phyloP scores from a whole-genome alignment of 2,329 filamentous ascomycete genomes.

The Teratosphaeria nubilosa region DNA sequence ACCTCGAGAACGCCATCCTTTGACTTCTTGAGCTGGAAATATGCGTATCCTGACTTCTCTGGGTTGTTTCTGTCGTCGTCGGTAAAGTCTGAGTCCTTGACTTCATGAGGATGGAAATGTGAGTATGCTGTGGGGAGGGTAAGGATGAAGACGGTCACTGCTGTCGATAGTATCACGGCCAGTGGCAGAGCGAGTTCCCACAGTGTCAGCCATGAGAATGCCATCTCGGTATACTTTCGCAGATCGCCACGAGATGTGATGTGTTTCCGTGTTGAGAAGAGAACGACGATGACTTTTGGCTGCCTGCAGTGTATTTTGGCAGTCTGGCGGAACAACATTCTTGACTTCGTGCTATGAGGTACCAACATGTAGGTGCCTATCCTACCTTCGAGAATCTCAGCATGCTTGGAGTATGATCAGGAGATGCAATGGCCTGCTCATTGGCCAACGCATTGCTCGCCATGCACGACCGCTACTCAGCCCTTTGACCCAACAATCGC shows the following conservation, averaged over 20 bases:
- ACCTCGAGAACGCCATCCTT: slow-evolving; percentile 19
- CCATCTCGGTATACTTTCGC: slow-evolving; percentile 10
- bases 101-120: slow-evolving; percentile 22
- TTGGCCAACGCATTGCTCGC: not conserved
- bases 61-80: slow-evolving; percentile 17
- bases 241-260: not conserved
- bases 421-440: not conserved
- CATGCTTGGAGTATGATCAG: not conserved
- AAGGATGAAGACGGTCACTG: slow-evolving; percentile 40
- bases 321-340: not conserved
- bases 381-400: not conserved
- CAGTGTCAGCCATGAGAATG: slow-evolving; percentile 17
- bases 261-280: not conserved
- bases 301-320: too few species aligned
- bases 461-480: not conserved
- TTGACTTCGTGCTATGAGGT: not conserved
- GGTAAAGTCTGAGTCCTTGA: slow-evolving; percentile 19
- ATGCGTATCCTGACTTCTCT: slow-evolving; percentile 22
- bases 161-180: slow-evolving; percentile 34
- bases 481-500: not conserved
- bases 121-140: slow-evolving; percentile 45
- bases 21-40: slow-evolving; percentile 17
- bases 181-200: slow-evolving; percentile 31
- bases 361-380: too few species aligned
- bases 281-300: not conserved